These are phyloP conservation scores for Dissoconium aciculare DNA, from an alignment of 2,329 filamentous ascomycete genomes.

Conservation along the genomic window DNA sequence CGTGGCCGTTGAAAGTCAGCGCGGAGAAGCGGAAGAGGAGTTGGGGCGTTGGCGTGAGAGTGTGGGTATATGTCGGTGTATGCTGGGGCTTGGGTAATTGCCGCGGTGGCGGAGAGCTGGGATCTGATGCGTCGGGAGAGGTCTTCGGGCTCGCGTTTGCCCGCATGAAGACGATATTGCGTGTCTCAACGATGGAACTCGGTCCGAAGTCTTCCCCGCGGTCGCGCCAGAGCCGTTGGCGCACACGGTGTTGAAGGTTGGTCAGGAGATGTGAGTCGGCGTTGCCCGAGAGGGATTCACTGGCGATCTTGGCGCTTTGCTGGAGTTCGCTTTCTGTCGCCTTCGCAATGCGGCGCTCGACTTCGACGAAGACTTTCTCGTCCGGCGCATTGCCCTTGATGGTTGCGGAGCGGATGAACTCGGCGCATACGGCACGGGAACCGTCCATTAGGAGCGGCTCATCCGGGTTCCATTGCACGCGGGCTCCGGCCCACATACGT, in stretches of 20 bases:
- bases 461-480: slow-evolving; percentile 39
- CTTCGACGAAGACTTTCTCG: slow-evolving; percentile 46
- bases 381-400: slow-evolving; percentile 36
- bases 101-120: too few species aligned
- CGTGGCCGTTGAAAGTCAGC: slow-evolving; percentile 81
- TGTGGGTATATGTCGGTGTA: slow-evolving; percentile 41
- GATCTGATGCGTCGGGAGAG: slow-evolving; percentile 17
- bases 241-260: slow-evolving; percentile 23
- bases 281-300: slow-evolving; percentile 26
- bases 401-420: slow-evolving; percentile 33
- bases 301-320: slow-evolving; percentile 16
- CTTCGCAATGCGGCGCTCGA: slow-evolving; percentile 38
- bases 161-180: slow-evolving; percentile 51
- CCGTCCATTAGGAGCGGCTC: slow-evolving; percentile 22
- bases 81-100: slow-evolving; percentile 33
- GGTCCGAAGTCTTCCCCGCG: slow-evolving; percentile 30
- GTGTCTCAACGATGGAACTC: slow-evolving; percentile 39
- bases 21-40: slow-evolving; percentile 85
- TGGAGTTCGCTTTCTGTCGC: slow-evolving; percentile 19
- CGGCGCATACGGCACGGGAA: slow-evolving; percentile 30
- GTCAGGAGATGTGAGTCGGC: too few species aligned
- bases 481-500: slow-evolving; percentile 81
- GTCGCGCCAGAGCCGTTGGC: slow-evolving; percentile 30
- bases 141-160: slow-evolving; percentile 17
- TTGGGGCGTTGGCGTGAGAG: slow-evolving; percentile 49